phyloP scores from a whole-genome alignment of 441 rosid genomes.

The Arabidopsis hybrid region DNA sequence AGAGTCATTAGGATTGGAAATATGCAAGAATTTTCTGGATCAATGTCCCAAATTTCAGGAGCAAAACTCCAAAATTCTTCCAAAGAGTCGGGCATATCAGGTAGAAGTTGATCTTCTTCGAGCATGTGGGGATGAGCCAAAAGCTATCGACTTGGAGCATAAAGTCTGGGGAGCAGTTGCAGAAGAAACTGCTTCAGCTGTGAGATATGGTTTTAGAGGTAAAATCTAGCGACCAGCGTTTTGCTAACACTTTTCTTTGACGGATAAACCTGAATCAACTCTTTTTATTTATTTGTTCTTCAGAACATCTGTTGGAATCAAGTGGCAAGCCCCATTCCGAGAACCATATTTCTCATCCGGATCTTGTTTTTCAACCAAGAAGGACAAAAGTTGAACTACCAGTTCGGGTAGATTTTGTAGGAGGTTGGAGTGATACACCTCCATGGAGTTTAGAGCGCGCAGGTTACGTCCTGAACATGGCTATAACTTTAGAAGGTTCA shows the following conservation, averaged over 20 bases:
- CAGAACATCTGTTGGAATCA: slow-evolving; percentile 73
- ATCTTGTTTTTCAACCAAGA: slow-evolving; percentile 50
- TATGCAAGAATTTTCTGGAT: slow-evolving; percentile 75
- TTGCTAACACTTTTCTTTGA: slow-evolving; percentile 3
- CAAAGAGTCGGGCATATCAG: slow-evolving; percentile 89
- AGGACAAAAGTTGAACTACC: slow-evolving; percentile 81
- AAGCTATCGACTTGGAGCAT: slow-evolving; percentile 67
- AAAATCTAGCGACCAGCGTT: not conserved
- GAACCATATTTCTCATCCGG: slow-evolving; percentile 41
- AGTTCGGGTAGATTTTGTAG: slow-evolving; percentile 93
- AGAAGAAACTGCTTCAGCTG: slow-evolving; percentile 95
- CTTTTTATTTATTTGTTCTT: slow-evolving; percentile 34
- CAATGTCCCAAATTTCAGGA: slow-evolving; percentile 75
- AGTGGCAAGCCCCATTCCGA: slow-evolving; percentile 41
- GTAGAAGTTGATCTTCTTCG: slow-evolving; percentile 91
- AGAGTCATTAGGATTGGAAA: slow-evolving; percentile 61
- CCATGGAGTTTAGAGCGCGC: slow-evolving; percentile 99
- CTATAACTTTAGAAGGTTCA: slow-evolving; percentile 76
- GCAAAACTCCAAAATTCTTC: slow-evolving; percentile 85
- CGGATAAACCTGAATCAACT: not conserved
- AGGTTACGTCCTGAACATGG: slow-evolving; percentile 92
- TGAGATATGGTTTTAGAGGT: slow-evolving; percentile 94
- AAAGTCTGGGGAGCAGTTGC: slow-evolving; percentile 94
- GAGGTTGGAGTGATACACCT: slow-evolving; percentile 99
- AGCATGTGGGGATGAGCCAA: slow-evolving; percentile 70